Percentiles rank a stretch among this genome's conserved stretches.
phyloP scores from a whole-genome alignment of 2,329 filamentous ascomycete genomes.

The Trematosphaeria pertusa region DNA sequence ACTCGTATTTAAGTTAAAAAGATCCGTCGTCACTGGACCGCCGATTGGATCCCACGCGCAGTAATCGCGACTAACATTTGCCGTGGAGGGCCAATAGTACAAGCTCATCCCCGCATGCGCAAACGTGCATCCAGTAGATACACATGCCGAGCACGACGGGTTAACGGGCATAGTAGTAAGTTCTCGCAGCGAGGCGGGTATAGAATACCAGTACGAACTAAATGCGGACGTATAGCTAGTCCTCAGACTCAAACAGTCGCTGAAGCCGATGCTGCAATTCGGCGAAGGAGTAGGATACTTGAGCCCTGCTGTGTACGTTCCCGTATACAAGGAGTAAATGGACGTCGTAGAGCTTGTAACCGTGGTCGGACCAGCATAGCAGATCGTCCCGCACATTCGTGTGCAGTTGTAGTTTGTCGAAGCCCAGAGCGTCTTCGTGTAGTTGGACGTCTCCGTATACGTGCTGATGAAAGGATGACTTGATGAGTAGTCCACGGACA shows the following conservation, averaged over 20 bases:
- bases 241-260: constrained; percentile 17
- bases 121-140: constrained; percentile 22
- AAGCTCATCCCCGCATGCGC: constrained; percentile 17
- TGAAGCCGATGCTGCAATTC: constrained; percentile 20
- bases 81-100: constrained; percentile 23
- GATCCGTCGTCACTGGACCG: constrained; percentile 9
- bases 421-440: constrained; percentile 9
- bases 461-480: neutral
- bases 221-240: constrained; percentile 17
- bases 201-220: constrained; percentile 6
- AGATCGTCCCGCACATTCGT: constrained; percentile 19
- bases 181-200: neutral
- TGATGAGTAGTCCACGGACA: neutral
- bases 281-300: constrained; percentile 14
- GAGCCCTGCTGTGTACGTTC: constrained; percentile 1
- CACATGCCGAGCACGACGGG: constrained; percentile 22
- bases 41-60: constrained; percentile 17
- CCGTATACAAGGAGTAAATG: neutral
- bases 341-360: constrained; percentile 10
- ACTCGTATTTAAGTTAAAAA: constrained; percentile 18
- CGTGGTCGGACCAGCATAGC: constrained; percentile 19
- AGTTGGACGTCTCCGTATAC: constrained; percentile 5
- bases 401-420: constrained; percentile 16
- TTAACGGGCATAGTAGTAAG: constrained; percentile 1
- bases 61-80: constrained; percentile 17